Evolutionary conservation across 768 basidiomycete species (phyloP), one percentile per base, ranked within the genome.

Genomic region (Trametes villosa): DNA sequence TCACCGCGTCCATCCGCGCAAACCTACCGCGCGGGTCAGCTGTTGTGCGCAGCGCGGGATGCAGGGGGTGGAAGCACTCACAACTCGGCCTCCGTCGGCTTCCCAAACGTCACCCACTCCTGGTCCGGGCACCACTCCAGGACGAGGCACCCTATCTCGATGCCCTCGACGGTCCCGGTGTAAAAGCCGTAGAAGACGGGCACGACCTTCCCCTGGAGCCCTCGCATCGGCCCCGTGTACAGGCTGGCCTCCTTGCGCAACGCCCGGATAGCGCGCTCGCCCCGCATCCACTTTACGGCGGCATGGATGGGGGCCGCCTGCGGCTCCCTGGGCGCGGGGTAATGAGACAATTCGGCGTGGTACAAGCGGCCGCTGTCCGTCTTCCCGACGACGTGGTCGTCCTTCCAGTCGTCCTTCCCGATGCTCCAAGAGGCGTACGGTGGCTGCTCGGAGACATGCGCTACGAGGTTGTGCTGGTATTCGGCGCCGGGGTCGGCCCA

Each of bases 181-280:
- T 66, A 81, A 27, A 75, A 70, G 1, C 79, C 78, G 57, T 75
- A 75, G 61, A 70, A 76, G n/a, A 52, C 65, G 11, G 79, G 80
- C 1, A 80, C 75, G 9, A 76, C 70, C 15, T 29, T 65, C 6
- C 79, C 79, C 55, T 81, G 79, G 6, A 80, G 68, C 9, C 57
- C 50, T 31, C 46, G 41, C 30, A 80, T 69, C 22, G 74, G 67
- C 11, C 69, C 66, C 51, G 67, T 56, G 61, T 80, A 80, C 31
- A 78, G 64, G 17, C 61, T 64, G 2, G 71, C 70, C 58, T 82
- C 80, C 17, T 67, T 64, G 17, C 67, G 59, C 13, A 80, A 62
- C 9, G 59, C 62, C 12, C 67, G 54, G 20, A 76, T 59, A 20
- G 65, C 71, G 12, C 67, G 58, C 22, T 61, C 26, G 5, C 70